These are phyloP conservation scores for Epichloe gansuensis DNA, from an alignment of 2,329 filamentous ascomycete species.

Conservation along the genomic window DNA sequence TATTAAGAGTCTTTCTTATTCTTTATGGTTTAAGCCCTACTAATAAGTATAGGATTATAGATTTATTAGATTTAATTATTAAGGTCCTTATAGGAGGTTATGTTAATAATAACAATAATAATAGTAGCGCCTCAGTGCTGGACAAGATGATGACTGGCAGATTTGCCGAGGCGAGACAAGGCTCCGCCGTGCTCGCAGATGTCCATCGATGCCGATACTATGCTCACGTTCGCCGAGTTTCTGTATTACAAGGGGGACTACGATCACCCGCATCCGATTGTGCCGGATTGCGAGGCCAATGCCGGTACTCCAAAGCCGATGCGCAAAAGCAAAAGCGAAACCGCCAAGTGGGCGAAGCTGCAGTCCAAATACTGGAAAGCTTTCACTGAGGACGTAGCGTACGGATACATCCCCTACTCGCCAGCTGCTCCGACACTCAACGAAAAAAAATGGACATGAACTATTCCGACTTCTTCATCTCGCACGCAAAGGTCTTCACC, in stretches of 20 bases:
- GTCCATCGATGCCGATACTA: not conserved
- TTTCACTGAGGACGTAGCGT: not conserved
- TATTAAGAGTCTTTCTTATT: no score
- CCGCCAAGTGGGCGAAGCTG: rapidly evolving
- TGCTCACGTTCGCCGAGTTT: not conserved
- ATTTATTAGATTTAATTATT: no score
- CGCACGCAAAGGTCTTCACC: not conserved
- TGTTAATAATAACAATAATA: no score
- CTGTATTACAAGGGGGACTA: not conserved
- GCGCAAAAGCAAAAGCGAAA: no score
- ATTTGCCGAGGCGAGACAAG: not conserved
- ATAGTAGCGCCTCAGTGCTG: not conserved
- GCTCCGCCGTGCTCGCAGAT: not conserved
- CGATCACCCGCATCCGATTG: not conserved
- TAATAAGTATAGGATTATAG: no score
- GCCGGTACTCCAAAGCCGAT: no score
- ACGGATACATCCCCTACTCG: not conserved
- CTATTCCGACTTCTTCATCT: not conserved
- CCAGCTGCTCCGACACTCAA: not conserved
- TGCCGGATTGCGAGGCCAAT: no score
- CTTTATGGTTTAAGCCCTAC: no score
- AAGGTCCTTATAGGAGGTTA: no score
- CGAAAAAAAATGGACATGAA: not conserved
- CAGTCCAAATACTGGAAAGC: not conserved
- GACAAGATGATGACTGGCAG: not conserved